These are phyloP conservation scores for Lichtheimia hyalospora DNA, from an alignment of 371 early-diverging fungal genomes.

Conservation along the genomic window DNA sequence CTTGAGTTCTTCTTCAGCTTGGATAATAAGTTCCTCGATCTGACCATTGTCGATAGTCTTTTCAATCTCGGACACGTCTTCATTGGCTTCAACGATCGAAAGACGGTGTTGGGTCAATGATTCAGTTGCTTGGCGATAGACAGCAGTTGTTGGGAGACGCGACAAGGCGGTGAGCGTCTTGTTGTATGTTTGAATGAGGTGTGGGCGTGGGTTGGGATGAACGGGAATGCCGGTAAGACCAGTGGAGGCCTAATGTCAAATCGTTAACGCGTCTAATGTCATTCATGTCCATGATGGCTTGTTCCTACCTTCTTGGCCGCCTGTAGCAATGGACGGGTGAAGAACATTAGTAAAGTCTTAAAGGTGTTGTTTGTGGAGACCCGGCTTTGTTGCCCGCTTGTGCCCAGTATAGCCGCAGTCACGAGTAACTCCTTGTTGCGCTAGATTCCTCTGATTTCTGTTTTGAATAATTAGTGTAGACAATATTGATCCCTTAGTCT, in stretches of 20 bases:
- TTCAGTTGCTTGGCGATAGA: slow-evolving; percentile 84
- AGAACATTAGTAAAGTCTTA: slow-evolving; percentile 37
- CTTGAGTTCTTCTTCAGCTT: slow-evolving; percentile 85
- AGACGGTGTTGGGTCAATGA: slow-evolving; percentile 78
- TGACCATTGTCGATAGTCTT: slow-evolving; percentile 75
- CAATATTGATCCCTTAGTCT: too few relatives aligned
- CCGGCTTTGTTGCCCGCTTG: neutral
- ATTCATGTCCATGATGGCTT: neutral
- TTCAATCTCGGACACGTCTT: slow-evolving; percentile 77
- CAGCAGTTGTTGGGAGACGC: slow-evolving; percentile 76
- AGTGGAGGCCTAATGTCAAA: slow-evolving; percentile 59
- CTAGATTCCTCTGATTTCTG: too few relatives aligned
- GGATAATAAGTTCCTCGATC: slow-evolving; percentile 89
- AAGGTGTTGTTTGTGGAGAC: neutral
- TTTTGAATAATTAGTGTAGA: too few relatives aligned
- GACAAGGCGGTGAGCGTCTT: slow-evolving; percentile 68
- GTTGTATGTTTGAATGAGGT: slow-evolving; percentile 80
- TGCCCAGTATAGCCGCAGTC: too few relatives aligned
- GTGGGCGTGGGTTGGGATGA: slow-evolving; percentile 85
- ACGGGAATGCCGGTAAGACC: slow-evolving; percentile 86
- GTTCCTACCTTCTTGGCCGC: slow-evolving; percentile 52
- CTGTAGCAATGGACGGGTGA: slow-evolving; percentile 56
- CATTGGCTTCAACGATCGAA: slow-evolving; percentile 68
- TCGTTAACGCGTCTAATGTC: neutral
- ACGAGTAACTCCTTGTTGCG: too few relatives aligned